Evolutionary conservation across 2,329 filamentous ascomycete genomes (phyloP), one percentile per base, ranked within the genome.

Genomic region (Alternaria sp.): DNA sequence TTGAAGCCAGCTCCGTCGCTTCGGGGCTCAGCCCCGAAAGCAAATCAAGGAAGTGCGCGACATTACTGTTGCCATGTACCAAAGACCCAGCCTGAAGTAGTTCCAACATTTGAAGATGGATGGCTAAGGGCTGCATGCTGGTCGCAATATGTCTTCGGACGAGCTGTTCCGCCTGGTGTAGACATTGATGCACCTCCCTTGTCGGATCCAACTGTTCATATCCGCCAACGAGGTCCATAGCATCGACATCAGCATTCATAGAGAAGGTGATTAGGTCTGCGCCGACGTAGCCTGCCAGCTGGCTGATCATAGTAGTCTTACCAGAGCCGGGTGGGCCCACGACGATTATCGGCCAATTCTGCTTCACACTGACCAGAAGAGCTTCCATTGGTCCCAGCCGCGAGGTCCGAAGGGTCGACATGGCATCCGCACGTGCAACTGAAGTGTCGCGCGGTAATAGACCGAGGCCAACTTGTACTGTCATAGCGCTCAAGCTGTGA

Each of bases 171-270:
- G 92, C 75, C 51, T 87, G 82, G 25, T 83, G 78, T 7, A 90
- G 75, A 67, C 88, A 84, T n/a, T 84, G 83, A 58, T 91, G 89
- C 5, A 92, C 84, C 65, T 92, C 88, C 59, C 95, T 87, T 55
- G 91, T 85, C 21, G 92, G 89, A 76, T 99, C 96, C 18, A 93
- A 90, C 80, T 99, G 96, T 78, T 99, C 96, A 75, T 97, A 99
- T 0, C 96, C 96, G 74, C 96, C 96, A 60, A 99, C 93, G 60
- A 99, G 88, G 80, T 99, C 96, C 89, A 97, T 97, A 1, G 95
- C 94, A 78, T 99, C 96, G 47, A 97, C 92, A 72, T 99, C 96
- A 7, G 94, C 91, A 76, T 97, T 99, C 81, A 99, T 89, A 1
- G 94, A 90, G 72, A 98, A 92, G 15, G 93, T 91, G 30, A 94